Evolutionary conservation across 164 flowering plant species (phyloP), one percentile per base, ranked within the genome.

Genomic region (Echeveria elegans): DNA sequence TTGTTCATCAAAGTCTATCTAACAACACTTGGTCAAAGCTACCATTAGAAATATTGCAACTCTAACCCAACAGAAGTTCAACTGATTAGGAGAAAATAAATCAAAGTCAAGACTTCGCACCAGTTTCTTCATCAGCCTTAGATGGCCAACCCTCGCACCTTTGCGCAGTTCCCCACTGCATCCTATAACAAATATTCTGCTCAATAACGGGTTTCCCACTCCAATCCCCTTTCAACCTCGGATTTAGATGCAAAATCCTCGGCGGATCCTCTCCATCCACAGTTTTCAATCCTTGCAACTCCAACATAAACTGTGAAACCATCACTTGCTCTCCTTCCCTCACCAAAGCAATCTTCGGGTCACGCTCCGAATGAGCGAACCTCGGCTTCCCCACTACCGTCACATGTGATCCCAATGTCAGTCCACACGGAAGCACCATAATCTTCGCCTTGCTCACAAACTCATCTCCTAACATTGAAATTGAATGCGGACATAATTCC

Each of bases 241-340:
- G 98, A 80, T 95, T 95, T 58, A 95, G 87, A 77, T 92, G 99
- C 77, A 95, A 58, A 43, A 95, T 84, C 81, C 86, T 80, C 0
- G 98, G 97, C 7, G 97, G 96, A 5, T 86, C 99, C 78, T 95
- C 99, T 0, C 98, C 99, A 26, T 86, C 94, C 23, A 85, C 99
- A 2, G 78, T 76, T 77, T 81, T 88, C 85, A 90, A 72, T 29
- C 95, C 97, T 75, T 85, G 94, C 79, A 95, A 71, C 77, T 95
- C 99, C 86, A 95, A 63, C 78, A 83, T 80, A 48, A 95, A 95
- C 86, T 95, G 97, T 2, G 96, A 90, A 21, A 89, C 89, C 92
- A 86, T 74, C 53, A 82, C 81, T 61, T 85, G 77, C 10, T 69
- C 79, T 34, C 83, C 94, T 0, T 82, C 86, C 69, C 68, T 86